These are phyloP conservation scores for Podila horticola DNA, from an alignment of 192 early-diverging fungal species.

Conservation along the genomic window DNA sequence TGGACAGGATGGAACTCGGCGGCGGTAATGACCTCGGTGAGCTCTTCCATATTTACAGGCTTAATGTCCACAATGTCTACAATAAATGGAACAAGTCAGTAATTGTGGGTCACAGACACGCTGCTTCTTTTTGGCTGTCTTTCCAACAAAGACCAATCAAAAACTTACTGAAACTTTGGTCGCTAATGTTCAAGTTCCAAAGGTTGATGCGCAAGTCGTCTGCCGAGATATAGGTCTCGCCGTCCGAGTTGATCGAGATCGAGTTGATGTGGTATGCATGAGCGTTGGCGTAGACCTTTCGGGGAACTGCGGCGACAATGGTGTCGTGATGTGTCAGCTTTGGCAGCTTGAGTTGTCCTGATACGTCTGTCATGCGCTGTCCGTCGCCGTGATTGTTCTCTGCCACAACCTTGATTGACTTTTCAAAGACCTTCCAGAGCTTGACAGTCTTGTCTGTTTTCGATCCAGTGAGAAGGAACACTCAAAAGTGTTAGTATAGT, in stretches of 20 bases:
- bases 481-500: background rate
- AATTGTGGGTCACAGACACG: too few relatives aligned
- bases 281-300: constrained; percentile 94
- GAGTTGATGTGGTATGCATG: constrained; percentile 99
- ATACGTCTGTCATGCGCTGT: constrained; percentile 37
- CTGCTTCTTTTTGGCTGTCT: background rate
- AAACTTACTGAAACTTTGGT: constrained; percentile 93
- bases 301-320: constrained; percentile 94
- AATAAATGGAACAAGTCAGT: too few relatives aligned
- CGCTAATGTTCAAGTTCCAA: constrained; percentile 97
- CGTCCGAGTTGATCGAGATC: constrained; percentile 98
- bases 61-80: constrained; percentile 99
- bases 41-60: constrained; percentile 99
- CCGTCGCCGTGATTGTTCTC: constrained; percentile 91
- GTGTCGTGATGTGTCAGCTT: constrained; percentile 94
- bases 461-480: background rate
- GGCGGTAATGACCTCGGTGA: constrained; percentile 98
- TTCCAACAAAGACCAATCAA: background rate
- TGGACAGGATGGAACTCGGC: constrained; percentile 96
- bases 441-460: constrained; percentile 97
- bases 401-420: constrained; percentile 93
- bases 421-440: constrained; percentile 99
- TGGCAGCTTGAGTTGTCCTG: constrained; percentile 74
- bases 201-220: constrained; percentile 99
- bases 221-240: constrained; percentile 96